phyloP scores from a whole-genome alignment of 441 rosid genomes.

The Daphne laureola region DNA sequence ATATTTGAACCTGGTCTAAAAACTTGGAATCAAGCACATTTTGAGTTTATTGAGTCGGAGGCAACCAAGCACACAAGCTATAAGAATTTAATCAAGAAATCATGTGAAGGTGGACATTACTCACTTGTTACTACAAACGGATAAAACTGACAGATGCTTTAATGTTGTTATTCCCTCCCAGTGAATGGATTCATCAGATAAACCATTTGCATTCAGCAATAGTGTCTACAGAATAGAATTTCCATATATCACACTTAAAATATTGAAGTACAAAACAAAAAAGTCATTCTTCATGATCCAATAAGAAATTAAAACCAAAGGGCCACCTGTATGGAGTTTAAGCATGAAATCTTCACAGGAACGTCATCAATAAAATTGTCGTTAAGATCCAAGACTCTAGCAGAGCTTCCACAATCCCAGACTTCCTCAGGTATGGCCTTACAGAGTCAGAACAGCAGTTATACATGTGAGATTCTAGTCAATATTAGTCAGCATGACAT shows the following conservation, averaged over 20 bases:
- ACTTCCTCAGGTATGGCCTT: slow-evolving; percentile 77
- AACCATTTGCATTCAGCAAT: slow-evolving; percentile 50
- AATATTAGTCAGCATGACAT: too few relatives aligned
- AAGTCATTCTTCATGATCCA: slow-evolving; percentile 6
- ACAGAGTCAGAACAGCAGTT: slow-evolving; percentile 17
- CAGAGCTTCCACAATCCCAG: slow-evolving; percentile 54
- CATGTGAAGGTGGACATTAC: slow-evolving; percentile 14
- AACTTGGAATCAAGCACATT: too few relatives aligned
- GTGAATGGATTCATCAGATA: slow-evolving; percentile 50
- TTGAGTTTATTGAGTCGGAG: too few relatives aligned
- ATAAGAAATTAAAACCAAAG: slow-evolving; percentile 8
- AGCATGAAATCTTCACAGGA: slow-evolving; percentile 40
- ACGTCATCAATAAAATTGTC: slow-evolving; percentile 50
- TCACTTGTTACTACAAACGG: slow-evolving; percentile 62
- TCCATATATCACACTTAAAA: background rate
- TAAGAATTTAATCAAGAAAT: too few relatives aligned
- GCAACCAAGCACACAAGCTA: too few relatives aligned
- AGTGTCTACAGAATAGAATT: slow-evolving; percentile 41
- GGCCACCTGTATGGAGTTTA: slow-evolving; percentile 49
- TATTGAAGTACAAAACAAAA: slow-evolving; percentile 7
- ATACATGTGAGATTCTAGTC: slow-evolving; percentile 5
- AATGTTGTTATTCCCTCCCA: slow-evolving; percentile 62
- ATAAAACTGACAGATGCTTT: slow-evolving; percentile 45
- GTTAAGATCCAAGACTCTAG: slow-evolving; percentile 57
- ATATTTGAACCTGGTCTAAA: too few relatives aligned